These are phyloP conservation scores for Neonothopanus nambi DNA, from an alignment of 1,284 basidiomycete genomes.

Conservation along the genomic window DNA sequence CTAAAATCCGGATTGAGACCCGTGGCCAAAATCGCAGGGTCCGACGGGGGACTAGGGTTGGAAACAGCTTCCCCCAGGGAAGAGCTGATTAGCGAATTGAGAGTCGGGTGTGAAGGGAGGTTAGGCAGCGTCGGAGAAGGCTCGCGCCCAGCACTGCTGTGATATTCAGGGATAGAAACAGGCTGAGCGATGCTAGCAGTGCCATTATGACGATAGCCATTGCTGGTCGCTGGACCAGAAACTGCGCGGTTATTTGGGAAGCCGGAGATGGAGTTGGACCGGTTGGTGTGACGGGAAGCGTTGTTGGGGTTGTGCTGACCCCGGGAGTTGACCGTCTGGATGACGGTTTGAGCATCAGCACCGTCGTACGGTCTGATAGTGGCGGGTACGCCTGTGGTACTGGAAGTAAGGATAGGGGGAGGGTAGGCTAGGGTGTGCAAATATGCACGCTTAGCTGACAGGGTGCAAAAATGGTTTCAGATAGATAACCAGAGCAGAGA, in stretches of 20 bases:
- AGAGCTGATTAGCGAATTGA: constrained; percentile 79
- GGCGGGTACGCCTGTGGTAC: constrained; percentile 54
- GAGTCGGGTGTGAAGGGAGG: constrained; percentile 76
- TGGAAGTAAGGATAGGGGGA: constrained; percentile 66
- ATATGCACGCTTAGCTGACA: constrained; percentile 86
- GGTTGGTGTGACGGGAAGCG: constrained; percentile 66
- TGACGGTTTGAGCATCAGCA: constrained; percentile 88
- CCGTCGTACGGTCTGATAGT: constrained; percentile 91
- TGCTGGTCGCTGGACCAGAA: constrained; percentile 36
- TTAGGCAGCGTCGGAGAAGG: constrained; percentile 80
- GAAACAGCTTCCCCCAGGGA: constrained; percentile 54
- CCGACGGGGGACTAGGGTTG: constrained; percentile 46
- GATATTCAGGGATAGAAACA: constrained; percentile 53
- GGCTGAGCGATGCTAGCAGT: constrained; percentile 40
- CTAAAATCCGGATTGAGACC: constrained; percentile 40
- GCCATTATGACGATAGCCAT: constrained; percentile 35
- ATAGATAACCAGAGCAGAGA: not conserved
- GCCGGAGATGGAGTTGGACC: constrained; percentile 68
- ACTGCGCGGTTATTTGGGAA: constrained; percentile 49
- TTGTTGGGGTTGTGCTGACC: constrained; percentile 61
- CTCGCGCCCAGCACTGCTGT: constrained; percentile 53
- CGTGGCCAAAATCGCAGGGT: constrained; percentile 66
- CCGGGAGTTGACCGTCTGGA: constrained; percentile 82
- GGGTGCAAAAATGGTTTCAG: constrained; percentile 10
- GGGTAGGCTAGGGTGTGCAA: constrained; percentile 83